phyloP scores from a whole-genome alignment of 169 alveolate species.

The Eimeria tenella region DNA sequence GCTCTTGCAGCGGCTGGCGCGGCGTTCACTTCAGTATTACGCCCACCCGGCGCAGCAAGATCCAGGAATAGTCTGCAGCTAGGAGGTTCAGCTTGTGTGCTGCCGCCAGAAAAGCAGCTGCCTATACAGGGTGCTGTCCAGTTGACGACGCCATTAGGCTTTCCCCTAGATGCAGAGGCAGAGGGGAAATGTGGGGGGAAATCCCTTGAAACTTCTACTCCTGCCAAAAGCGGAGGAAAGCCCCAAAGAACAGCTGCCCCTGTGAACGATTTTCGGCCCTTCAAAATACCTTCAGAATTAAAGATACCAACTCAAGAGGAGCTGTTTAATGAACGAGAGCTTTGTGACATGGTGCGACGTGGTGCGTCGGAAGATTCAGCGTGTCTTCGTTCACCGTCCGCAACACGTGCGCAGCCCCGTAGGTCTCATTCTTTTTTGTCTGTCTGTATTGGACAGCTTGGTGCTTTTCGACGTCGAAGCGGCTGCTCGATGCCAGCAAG shows the following conservation, averaged over 20 bases:
- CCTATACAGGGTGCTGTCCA: slow-evolving; percentile 19
- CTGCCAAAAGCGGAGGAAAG: not conserved
- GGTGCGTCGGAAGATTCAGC: slow-evolving; percentile 42
- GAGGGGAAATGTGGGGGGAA: slow-evolving; percentile 9
- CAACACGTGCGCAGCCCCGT: slow-evolving; percentile 16
- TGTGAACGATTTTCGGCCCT: not conserved
- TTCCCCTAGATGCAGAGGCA: slow-evolving; percentile 42
- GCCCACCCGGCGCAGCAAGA: slow-evolving; percentile 31
- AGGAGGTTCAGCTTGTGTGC: slow-evolving; percentile 20
- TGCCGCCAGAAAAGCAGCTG: slow-evolving; percentile 7
- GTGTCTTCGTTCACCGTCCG: slow-evolving; percentile 19
- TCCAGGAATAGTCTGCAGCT: slow-evolving; percentile 8
- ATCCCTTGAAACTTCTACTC: not conserved
- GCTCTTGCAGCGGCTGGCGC: slow-evolving; percentile 57
- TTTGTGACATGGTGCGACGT: slow-evolving; percentile 40
- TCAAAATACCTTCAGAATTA: not conserved
- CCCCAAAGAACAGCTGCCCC: not conserved
- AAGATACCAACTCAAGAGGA: not conserved
- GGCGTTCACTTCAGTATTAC: slow-evolving; percentile 36
- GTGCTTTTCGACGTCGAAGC: slow-evolving; percentile 32
- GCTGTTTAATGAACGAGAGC: not conserved
- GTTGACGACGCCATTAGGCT: not conserved
- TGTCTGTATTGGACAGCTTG: slow-evolving; percentile 47
- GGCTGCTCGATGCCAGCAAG: slow-evolving; percentile 58
- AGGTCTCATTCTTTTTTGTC: slow-evolving; percentile 53